phyloP scores from a whole-genome alignment of 1,284 basidiomycete species.

The Austroboletus novae-zelandiae region DNA sequence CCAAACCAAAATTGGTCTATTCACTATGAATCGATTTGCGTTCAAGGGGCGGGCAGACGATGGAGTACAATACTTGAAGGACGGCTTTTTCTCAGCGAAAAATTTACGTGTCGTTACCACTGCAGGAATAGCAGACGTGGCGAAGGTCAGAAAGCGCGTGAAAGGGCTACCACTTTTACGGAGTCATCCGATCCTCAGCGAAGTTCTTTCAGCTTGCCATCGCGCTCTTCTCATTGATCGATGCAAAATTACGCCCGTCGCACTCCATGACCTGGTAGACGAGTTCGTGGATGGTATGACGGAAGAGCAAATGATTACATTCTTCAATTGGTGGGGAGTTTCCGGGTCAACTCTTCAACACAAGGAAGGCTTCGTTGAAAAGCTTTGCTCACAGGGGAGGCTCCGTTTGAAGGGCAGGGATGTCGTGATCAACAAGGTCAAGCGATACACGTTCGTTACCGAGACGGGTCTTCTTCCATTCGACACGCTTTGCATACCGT shows the following conservation, averaged over 20 bases:
- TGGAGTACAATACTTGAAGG: conserved; percentile 69
- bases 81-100: conserved; percentile 67
- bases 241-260: conserved; percentile 68
- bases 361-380: background rate
- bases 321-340: conserved; percentile 80
- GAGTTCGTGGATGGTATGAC: conserved; percentile 76
- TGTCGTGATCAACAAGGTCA: conserved; percentile 61
- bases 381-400: background rate
- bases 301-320: conserved; percentile 73
- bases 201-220: conserved; percentile 39
- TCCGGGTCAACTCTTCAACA: too few species aligned
- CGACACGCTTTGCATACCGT: conserved; percentile 34
- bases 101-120: conserved; percentile 57
- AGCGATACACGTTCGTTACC: conserved; percentile 58
- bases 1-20: conserved; percentile 56
- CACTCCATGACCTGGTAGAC: conserved; percentile 78
- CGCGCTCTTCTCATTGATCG: conserved; percentile 43
- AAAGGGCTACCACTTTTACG: conserved; percentile 10
- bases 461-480: conserved; percentile 75
- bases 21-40: conserved; percentile 85
- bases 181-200: conserved; percentile 10
- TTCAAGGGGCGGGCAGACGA: conserved; percentile 78
- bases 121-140: conserved; percentile 51
- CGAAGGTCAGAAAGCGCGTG: background rate
- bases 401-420: background rate